Percentiles rank a stretch among this genome's conserved stretches.
These are phyloP conservation scores for Phytopythium chamaehyphon DNA, from an alignment of 352 stramenopile species.

Conservation along the genomic window DNA sequence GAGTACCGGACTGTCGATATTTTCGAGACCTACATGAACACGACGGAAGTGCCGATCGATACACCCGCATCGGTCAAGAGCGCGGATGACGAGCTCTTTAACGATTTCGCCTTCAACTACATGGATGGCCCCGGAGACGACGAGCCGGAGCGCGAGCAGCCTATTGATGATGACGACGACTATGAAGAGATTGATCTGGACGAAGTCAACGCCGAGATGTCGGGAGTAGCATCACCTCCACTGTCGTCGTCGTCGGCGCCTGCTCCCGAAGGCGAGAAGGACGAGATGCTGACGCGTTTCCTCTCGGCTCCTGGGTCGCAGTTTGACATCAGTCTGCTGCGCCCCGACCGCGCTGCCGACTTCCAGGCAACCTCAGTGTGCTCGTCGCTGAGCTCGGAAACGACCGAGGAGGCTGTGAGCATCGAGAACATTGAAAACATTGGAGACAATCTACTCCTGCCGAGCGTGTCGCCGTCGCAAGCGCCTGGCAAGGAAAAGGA, in stretches of 20 bases:
- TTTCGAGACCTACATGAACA: slow-evolving; percentile 88
- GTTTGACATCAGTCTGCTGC: slow-evolving; percentile 73
- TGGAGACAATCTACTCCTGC: slow-evolving; percentile 17
- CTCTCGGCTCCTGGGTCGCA: slow-evolving; percentile 48
- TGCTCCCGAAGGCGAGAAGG: slow-evolving; percentile 14
- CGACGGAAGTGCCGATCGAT: slow-evolving; percentile 74
- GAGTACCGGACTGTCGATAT: slow-evolving; percentile 77
- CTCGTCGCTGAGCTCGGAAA: slow-evolving; percentile 54
- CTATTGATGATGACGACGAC: slow-evolving; percentile 33
- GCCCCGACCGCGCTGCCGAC: slow-evolving; percentile 61
- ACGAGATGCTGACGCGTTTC: slow-evolving; percentile 40
- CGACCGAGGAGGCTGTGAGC: slow-evolving; percentile 23
- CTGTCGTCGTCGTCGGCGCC: no score
- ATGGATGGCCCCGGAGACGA: slow-evolving; percentile 50
- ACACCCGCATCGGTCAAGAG: slow-evolving; percentile 80
- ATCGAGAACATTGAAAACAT: slow-evolving; percentile 27
- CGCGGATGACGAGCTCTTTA: slow-evolving; percentile 65
- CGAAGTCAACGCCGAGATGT: slow-evolving; percentile 12
- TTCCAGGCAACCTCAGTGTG: slow-evolving; percentile 45
- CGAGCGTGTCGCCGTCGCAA: slow-evolving; percentile 1
- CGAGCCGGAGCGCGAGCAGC: slow-evolving; percentile 35
- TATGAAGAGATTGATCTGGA: slow-evolving; percentile 21
- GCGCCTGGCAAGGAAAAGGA: slow-evolving; percentile 1
- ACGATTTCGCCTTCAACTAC: slow-evolving; percentile 84
- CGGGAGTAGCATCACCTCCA: slow-evolving; percentile 7